A percentile compares a stretch with the other conserved stretches of the same genome.
phyloP scores from a whole-genome alignment of 2,329 filamentous ascomycete genomes.

The Aspergillus brunneoviolaceus region DNA sequence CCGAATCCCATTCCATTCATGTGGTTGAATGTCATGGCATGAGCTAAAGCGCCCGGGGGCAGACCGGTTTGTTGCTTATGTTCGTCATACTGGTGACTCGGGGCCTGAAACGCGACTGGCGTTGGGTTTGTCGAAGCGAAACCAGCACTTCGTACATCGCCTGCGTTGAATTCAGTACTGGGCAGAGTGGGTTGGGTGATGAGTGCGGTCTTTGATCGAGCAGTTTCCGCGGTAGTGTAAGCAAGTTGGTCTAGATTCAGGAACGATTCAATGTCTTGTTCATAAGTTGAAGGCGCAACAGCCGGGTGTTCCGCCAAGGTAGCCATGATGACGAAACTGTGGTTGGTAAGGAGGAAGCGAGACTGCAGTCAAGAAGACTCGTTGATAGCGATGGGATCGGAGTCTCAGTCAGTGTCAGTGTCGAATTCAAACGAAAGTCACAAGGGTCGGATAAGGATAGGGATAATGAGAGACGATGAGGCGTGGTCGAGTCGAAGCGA shows the following conservation, averaged over 20 bases:
- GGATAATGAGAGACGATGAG: conserved; percentile 9
- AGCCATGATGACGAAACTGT: conserved; percentile 28
- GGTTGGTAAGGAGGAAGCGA: conserved; percentile 2
- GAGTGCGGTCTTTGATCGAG: conserved; percentile 38
- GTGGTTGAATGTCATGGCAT: conserved; percentile 75
- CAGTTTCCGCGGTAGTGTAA: conserved; percentile 38
- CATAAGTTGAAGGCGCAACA: conserved; percentile 35
- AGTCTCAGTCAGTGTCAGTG: not conserved
- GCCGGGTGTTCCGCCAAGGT: conserved; percentile 37
- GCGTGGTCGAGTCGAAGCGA: not conserved
- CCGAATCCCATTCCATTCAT: conserved; percentile 44
- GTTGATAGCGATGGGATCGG: not conserved
- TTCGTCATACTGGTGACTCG: conserved; percentile 91
- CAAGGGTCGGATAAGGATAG: not conserved
- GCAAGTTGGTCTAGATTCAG: conserved; percentile 48
- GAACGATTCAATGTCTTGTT: conserved; percentile 48
- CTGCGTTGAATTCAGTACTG: conserved; percentile 34
- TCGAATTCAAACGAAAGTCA: not conserved
- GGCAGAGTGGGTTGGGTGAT: conserved; percentile 39
- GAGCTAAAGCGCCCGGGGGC: conserved; percentile 77
- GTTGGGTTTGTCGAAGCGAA: conserved; percentile 40
- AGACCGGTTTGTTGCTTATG: conserved; percentile 96
- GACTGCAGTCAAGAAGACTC: not conserved
- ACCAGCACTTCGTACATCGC: conserved; percentile 33
- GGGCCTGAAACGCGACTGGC: conserved; percentile 67